phyloP scores from a whole-genome alignment of 345 rosid genomes.

The Cardamine chenopodiifolia region DNA sequence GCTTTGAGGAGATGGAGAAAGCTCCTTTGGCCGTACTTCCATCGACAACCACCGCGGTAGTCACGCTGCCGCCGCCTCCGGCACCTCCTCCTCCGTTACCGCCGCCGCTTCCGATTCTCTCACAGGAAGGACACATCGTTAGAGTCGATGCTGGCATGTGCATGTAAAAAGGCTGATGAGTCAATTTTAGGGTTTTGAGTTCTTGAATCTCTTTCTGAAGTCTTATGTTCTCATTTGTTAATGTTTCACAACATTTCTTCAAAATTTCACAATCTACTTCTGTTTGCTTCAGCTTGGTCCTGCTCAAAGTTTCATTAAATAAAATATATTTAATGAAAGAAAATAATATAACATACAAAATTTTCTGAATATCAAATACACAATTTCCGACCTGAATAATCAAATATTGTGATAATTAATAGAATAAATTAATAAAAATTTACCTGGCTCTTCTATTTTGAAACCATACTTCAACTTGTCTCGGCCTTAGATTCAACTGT shows the following conservation, averaged over 20 bases:
- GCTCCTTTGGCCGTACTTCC: constrained; percentile 34
- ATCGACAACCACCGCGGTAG: constrained; percentile 31
- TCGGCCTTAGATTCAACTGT: constrained; percentile 82
- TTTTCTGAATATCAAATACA: not conserved
- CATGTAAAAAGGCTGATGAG: constrained; percentile 64
- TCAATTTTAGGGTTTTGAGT: constrained; percentile 60
- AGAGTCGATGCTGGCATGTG: constrained; percentile 75
- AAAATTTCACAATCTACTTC: constrained; percentile 92
- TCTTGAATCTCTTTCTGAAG: constrained; percentile 88
- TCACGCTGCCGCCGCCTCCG: constrained; percentile 3
- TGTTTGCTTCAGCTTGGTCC: constrained; percentile 98
- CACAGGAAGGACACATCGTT: constrained; percentile 76
- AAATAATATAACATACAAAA: not conserved
- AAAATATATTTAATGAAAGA: no score
- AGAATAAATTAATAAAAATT: constrained; percentile 3
- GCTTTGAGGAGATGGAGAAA: constrained; percentile 47
- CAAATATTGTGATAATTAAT: not conserved
- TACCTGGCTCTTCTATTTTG: constrained; percentile 99
- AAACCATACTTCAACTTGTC: constrained; percentile 99
- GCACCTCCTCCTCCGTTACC: constrained; percentile 24
- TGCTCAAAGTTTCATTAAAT: constrained; percentile 29
- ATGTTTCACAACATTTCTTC: constrained; percentile 87
- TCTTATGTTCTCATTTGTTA: constrained; percentile 89
- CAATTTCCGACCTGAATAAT: not conserved
- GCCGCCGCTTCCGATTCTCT: constrained; percentile 55